These are phyloP conservation scores for Ilex asprella DNA, from an alignment of 257 asterid genomes.

Conservation along the genomic window DNA sequence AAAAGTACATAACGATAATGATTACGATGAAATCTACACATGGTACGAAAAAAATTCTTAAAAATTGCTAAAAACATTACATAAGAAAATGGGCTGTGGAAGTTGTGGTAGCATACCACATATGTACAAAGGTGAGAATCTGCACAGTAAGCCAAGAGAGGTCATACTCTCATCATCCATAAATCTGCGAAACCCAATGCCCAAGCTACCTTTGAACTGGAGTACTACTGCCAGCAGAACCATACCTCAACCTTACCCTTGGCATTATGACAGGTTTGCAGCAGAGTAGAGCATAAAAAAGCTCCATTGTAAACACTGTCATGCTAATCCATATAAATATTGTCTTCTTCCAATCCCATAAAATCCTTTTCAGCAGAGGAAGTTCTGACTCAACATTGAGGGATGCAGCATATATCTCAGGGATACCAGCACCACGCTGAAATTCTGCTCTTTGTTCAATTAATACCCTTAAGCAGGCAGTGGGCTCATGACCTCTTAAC, in stretches of 20 bases:
- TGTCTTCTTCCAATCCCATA: slow-evolving; percentile 83
- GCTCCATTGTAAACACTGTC: slow-evolving; percentile 51
- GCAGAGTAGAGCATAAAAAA: slow-evolving; percentile 56
- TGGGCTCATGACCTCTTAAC: slow-evolving; percentile 49
- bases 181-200: background rate
- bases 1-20: no score
- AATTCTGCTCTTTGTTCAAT: slow-evolving; percentile 79
- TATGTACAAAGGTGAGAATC: background rate
- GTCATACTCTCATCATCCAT: background rate
- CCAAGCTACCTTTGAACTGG: slow-evolving; percentile 16
- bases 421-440: slow-evolving; percentile 63
- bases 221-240: slow-evolving; percentile 17
- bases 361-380: slow-evolving; percentile 45
- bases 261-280: slow-evolving; percentile 70
- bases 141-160: background rate
- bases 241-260: slow-evolving; percentile 38
- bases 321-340: slow-evolving; percentile 76
- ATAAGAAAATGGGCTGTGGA: no score
- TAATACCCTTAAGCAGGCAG: slow-evolving; percentile 57
- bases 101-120: no score
- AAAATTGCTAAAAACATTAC: no score
- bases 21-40: no score
- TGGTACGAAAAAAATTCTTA: no score
- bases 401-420: slow-evolving; percentile 68
- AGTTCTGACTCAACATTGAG: slow-evolving; percentile 62